Conservation (phyloP, 2,329 filamentous ascomycete species). For the Exophiala viscosa region DNA sequence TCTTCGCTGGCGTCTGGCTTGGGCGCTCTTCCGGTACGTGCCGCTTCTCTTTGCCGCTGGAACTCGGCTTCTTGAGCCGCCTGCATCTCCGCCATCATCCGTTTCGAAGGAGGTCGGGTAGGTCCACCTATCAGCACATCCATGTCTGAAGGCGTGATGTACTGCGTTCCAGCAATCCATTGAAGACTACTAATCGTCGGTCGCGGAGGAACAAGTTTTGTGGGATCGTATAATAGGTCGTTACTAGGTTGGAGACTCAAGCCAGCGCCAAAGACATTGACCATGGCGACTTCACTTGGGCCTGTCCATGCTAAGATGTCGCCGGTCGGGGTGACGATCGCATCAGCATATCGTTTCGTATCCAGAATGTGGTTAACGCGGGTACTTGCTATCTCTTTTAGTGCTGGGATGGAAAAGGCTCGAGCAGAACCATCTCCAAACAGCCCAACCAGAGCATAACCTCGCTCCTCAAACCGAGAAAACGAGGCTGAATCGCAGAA, state of each 20-base stretch:
- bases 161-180: slow-evolving; percentile 94
- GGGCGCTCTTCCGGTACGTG: slow-evolving; percentile 36
- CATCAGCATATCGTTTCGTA: slow-evolving; percentile 63
- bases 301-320: slow-evolving; percentile 85
- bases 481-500: slow-evolving; percentile 79
- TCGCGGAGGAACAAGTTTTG: slow-evolving; percentile 68
- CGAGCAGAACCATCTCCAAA: slow-evolving; percentile 79
- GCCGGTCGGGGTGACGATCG: slow-evolving; percentile 70
- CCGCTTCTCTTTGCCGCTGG: slow-evolving; percentile 35
- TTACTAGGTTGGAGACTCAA: slow-evolving; percentile 57
- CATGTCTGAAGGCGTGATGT: slow-evolving; percentile 80
- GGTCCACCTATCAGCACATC: slow-evolving; percentile 87
- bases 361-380: slow-evolving; percentile 67
- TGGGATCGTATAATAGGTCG: slow-evolving; percentile 77
- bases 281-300: slow-evolving; percentile 75
- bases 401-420: slow-evolving; percentile 78
- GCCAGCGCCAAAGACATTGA: slow-evolving; percentile 81
- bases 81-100: slow-evolving; percentile 76
- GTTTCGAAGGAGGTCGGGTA: slow-evolving; percentile 80
- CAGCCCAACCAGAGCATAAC: slow-evolving; percentile 74
- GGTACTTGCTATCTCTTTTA: slow-evolving; percentile 75
- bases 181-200: slow-evolving; percentile 94
- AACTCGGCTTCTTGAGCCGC: slow-evolving; percentile 62
- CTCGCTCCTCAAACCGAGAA: slow-evolving; percentile 68
- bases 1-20: slow-evolving; percentile 48